Conservation (phyloP, 345 rosid species). For the Turnera subulata region DNA sequence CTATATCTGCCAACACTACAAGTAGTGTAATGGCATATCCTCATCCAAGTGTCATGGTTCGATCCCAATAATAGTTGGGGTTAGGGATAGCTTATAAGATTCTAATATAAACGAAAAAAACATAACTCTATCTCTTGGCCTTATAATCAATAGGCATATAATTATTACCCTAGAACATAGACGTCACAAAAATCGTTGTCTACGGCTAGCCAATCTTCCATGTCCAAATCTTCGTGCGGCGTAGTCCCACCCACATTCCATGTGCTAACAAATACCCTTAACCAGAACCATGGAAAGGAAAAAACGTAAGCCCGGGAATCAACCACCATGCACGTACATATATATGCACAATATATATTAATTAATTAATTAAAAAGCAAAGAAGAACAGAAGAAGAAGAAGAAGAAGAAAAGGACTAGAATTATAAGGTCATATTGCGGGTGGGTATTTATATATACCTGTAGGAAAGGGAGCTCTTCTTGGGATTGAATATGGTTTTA, state of each 20-base stretch:
- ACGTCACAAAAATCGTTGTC: conserved; percentile 47
- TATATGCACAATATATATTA: not conserved
- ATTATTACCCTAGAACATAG: conserved; percentile 80
- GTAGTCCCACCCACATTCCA: conserved; percentile 90
- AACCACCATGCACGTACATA: not conserved
- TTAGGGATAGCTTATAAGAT: no score
- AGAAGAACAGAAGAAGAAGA: no score
- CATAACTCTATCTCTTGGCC: not conserved
- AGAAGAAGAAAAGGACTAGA: no score
- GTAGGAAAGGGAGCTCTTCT: conserved; percentile 38
- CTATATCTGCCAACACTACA: no score
- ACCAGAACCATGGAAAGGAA: no score
- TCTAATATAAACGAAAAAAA: not conserved
- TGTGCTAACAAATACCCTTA: conserved; percentile 67
- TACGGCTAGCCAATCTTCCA: conserved; percentile 59
- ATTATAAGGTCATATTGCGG: no score
- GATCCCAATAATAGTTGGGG: no score
- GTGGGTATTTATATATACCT: conserved; percentile 30
- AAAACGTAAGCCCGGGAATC: no score
- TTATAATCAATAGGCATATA: not conserved
- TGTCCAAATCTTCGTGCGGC: conserved; percentile 52
- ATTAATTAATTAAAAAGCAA: not conserved
- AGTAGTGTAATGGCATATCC: no score
- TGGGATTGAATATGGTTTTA: conserved; percentile 29
- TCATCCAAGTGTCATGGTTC: no score